A percentile compares a stretch with the other conserved stretches of the same genome.
Evolutionary conservation across 2,329 filamentous ascomycete species (phyloP).

Genomic region (Nothophoma quercina): DNA sequence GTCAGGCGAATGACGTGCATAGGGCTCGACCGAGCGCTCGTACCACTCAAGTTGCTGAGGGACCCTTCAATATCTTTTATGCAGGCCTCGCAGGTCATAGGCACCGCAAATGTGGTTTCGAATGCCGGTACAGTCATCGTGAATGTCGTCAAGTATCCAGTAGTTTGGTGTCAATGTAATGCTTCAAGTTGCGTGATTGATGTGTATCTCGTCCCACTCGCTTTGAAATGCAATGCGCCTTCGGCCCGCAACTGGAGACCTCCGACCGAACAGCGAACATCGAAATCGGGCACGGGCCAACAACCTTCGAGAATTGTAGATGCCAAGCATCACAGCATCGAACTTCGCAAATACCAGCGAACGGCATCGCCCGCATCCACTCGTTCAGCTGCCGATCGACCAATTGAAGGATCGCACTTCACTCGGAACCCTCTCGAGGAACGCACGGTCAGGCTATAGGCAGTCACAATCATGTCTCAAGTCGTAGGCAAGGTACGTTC

Average conservation of each 20-base stretch:
- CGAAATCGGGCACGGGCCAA: background rate
- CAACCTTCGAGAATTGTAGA: constrained; percentile 7
- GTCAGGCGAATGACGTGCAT: constrained; percentile 35
- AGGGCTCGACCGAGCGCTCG: constrained; percentile 24
- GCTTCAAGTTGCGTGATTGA: constrained; percentile 12
- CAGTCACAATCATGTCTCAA: constrained; percentile 71
- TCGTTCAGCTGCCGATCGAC: background rate
- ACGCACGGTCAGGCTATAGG: constrained; percentile 29
- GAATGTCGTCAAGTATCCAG: background rate
- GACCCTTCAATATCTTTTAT: constrained; percentile 84
- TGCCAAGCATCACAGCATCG: constrained; percentile 10
- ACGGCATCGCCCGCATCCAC: constrained; percentile 9
- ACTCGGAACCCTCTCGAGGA: background rate
- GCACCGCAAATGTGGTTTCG: constrained; percentile 93
- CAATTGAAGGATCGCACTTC: background rate
- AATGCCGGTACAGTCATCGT: constrained; percentile 46
- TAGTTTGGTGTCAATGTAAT: background rate
- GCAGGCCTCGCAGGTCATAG: constrained; percentile 89
- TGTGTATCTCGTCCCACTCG: constrained; percentile 26
- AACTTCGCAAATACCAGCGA: constrained; percentile 19
- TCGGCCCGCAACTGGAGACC: constrained; percentile 18
- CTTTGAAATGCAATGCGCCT: constrained; percentile 47
- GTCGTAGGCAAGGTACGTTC: constrained; percentile 74
- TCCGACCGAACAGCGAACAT: constrained; percentile 7
- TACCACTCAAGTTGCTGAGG: constrained; percentile 75